Base-by-base conservation (phyloP, 2,329 filamentous ascomycete species). In the Sclerotinia spermophila region DNA sequence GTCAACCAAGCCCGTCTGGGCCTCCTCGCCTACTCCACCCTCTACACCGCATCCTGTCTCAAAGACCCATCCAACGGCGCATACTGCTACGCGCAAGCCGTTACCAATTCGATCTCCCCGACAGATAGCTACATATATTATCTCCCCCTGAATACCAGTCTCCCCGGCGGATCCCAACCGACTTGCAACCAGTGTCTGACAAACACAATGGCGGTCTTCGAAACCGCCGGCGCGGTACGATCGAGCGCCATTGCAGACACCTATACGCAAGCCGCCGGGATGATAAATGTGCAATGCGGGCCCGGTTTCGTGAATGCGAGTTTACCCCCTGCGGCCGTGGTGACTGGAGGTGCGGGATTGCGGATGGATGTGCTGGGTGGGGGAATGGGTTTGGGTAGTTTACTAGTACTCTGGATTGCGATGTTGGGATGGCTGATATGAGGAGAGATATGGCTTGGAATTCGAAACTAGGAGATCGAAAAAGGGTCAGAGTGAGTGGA, bases 21-120 rank as follows among this genome's bases (percentile, higher is more conserved):
- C 61, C 86, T 98, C 76, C 81, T 88, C 33, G 86, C 92, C 59
- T 99, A 97, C 81, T 84, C 89, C 73, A 86, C 90, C 40, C 82
- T 97, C 42, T 97, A 95, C 82, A 85, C 88, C 64, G 93, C 93
- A 4, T 91, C 91, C 10, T 99, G 96, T 79, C 85, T 97, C 30
- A 89, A 88, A 72, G 87, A 92, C 78, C 84, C 87, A 83, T 0
- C 89, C 89, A 64, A 48, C 1, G 84, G 84, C 66, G 86, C 89
- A 74, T 97, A 95, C 83, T 91, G 88, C 82, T 97, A 93, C 80
- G 92, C 92, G 74, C 90, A 92, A 75, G 93, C 95, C 65, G 89
- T 94, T 72, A 93, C 92, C 62, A 97, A 97, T 81, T 79, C 83
- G 8, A 86, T 87, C 33, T 90, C 87, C 13, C 84, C 91, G 0